phyloP scores from a whole-genome alignment of 2,329 filamentous ascomycete genomes.

The Fusarium fujikuroi region DNA sequence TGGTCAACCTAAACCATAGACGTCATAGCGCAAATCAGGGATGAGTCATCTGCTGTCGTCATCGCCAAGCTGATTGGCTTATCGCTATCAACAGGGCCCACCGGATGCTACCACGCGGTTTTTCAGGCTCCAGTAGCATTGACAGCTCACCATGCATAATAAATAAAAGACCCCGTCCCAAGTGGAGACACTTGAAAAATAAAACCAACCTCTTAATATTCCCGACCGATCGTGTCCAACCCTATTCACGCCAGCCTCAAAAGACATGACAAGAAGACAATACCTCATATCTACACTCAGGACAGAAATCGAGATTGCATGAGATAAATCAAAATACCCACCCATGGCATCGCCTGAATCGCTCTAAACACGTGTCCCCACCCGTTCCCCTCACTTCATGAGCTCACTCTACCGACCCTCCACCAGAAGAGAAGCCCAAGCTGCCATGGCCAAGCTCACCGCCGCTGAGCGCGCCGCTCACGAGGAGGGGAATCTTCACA shows the following conservation, averaged over 20 bases:
- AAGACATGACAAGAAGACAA: neutral
- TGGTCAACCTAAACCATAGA: neutral
- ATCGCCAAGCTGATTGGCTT: neutral
- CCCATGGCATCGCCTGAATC: neutral
- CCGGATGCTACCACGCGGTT: neutral
- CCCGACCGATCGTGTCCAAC: neutral
- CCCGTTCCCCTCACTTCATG: slow-evolving; percentile 11
- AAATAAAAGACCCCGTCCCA: neutral
- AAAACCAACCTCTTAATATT: slow-evolving; percentile 1
- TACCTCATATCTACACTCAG: neutral
- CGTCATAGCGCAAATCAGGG: neutral
- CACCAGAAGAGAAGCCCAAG: slow-evolving; percentile 15
- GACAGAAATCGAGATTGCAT: neutral
- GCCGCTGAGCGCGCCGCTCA: slow-evolving; percentile 19
- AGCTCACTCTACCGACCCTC: slow-evolving; percentile 29
- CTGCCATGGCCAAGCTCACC: slow-evolving; percentile 23
- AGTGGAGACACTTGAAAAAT: slow-evolving; percentile 3
- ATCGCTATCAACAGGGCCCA: neutral
- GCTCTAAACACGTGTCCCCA: neutral
- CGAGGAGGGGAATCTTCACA: slow-evolving; percentile 20
- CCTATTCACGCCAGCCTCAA: neutral
- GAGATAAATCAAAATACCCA: neutral
- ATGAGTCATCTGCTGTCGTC: neutral
- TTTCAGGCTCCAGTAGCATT: slow-evolving; percentile 1
- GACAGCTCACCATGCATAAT: slow-evolving; percentile 1